phyloP scores from a whole-genome alignment of 2,329 filamentous ascomycete species.

The Leptographium radiaticola region DNA sequence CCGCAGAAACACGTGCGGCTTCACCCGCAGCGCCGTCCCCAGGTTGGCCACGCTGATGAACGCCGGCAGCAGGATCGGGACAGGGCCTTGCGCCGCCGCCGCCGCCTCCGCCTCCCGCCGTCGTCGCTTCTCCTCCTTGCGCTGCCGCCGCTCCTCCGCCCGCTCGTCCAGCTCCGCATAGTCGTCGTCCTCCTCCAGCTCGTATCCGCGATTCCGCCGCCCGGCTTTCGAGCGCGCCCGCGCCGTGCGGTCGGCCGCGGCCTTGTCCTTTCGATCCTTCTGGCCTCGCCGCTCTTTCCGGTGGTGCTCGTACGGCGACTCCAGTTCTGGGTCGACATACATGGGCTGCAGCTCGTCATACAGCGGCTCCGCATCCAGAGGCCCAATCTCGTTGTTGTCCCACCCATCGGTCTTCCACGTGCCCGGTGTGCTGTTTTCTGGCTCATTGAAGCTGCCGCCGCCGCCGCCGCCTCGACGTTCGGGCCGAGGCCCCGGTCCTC shows the following conservation, averaged over 20 bases:
- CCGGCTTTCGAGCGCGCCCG: slow-evolving; percentile 2
- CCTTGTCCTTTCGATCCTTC: background rate
- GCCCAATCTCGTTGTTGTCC: background rate
- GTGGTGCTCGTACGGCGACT: background rate
- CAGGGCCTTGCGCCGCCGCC: slow-evolving; percentile 29
- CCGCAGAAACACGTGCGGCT: slow-evolving; percentile 54
- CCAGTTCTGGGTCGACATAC: background rate
- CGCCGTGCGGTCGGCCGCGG: background rate
- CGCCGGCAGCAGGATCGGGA: slow-evolving; percentile 66
- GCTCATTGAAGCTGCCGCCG: background rate
- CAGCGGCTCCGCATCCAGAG: background rate
- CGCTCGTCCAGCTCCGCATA: slow-evolving; percentile 24
- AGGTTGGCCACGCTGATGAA: slow-evolving; percentile 83
- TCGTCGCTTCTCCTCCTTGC: slow-evolving; percentile 29
- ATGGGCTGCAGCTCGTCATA: background rate
- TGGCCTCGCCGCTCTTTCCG: background rate
- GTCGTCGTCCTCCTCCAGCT: slow-evolving; percentile 22
- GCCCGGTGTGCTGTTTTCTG: background rate
- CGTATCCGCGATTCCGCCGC: background rate
- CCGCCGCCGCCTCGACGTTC: background rate
- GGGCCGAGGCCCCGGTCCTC: background rate
- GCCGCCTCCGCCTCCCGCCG: slow-evolving; percentile 23
- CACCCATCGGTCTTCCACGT: background rate
- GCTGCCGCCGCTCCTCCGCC: slow-evolving; percentile 25
- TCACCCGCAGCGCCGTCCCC: slow-evolving; percentile 60